Evolutionary conservation across 1,284 basidiomycete species (phyloP), one percentile per base, ranked within the genome.

Genomic region (Omphalotus olearius): DNA sequence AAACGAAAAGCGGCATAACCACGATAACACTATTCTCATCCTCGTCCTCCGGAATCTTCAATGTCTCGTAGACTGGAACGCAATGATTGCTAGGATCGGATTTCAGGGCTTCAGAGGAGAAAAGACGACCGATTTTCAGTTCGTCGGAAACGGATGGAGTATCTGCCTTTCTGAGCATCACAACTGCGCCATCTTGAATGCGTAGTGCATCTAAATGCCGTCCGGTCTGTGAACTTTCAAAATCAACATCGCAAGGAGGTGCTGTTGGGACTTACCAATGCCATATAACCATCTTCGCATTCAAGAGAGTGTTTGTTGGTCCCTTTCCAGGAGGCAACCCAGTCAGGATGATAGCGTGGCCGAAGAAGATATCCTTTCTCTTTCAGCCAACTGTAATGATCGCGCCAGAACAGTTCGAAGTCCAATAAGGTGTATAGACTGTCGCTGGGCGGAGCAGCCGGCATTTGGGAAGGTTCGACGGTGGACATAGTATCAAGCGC

Each of bases 191-290:
- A 43, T 72, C 69, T 2, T 54, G 54, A 10, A 57, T 45, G 36
- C 69, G 61, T 0, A 62, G 64, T 0, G 69, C 71, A 44, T 73
- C 69, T 3, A 69, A 13, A n/a, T n/a, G n/a, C n/a, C n/a, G n/a
- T n/a, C n/a, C n/a, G n/a, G n/a, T n/a, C n/a, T n/a, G n/a, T n/a
- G n/a, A n/a, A n/a, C n/a, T n/a, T n/a, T n/a, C n/a, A n/a, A n/a
- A n/a, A n/a, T n/a, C n/a, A n/a, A n/a, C n/a, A n/a, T n/a, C n/a
- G n/a, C n/a, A n/a, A n/a, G n/a, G n/a, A n/a, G n/a, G n/a, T n/a
- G n/a, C n/a, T n/a, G n/a, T n/a, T n/a, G n/a, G 16, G 17, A 36
- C 37, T 48, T 47, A 52, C 53, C 0, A 13, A 5, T 16, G 41
- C 43, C 13, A 18, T 11, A 6, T 51, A 28, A 1, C 56, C 43